Conservation (phyloP, 2,329 filamentous ascomycete genomes). For the Xylaria multiplex region DNA sequence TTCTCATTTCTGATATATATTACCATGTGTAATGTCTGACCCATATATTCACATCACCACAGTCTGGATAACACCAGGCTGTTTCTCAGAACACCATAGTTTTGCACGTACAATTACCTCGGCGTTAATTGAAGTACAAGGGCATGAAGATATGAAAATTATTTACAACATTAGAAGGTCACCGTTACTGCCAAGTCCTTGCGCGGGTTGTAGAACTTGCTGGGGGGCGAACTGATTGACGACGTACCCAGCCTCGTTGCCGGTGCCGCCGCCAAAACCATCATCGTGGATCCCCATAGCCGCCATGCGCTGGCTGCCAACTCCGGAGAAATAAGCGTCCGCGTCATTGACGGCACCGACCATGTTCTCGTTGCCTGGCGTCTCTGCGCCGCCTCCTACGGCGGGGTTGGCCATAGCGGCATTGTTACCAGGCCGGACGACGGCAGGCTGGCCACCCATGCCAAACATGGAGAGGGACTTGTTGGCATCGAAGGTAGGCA, state of each 20-base stretch:
- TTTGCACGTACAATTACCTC: background rate
- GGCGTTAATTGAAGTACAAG: background rate
- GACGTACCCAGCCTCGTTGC: slow-evolving; percentile 68
- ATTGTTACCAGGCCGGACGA: slow-evolving; percentile 55
- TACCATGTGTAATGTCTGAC: slow-evolving; percentile 8
- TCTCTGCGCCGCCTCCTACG: slow-evolving; percentile 52
- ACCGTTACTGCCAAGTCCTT: slow-evolving; percentile 71
- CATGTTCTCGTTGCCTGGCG: slow-evolving; percentile 51
- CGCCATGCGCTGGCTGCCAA: slow-evolving; percentile 79
- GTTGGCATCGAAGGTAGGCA: slow-evolving; percentile 61
- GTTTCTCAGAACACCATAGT: background rate
- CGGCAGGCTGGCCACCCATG: slow-evolving; percentile 61
- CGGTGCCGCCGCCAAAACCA: slow-evolving; percentile 66
- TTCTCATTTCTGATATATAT: slow-evolving; percentile 3
- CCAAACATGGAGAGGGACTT: slow-evolving; percentile 71
- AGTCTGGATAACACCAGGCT: background rate
- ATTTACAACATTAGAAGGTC: slow-evolving; percentile 74
- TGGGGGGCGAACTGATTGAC: slow-evolving; percentile 86
- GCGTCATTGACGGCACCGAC: slow-evolving; percentile 82
- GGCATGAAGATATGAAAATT: background rate
- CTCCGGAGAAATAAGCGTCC: slow-evolving; percentile 86
- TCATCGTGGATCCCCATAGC: slow-evolving; percentile 74
- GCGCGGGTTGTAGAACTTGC: slow-evolving; percentile 76
- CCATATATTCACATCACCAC: slow-evolving; percentile 3
- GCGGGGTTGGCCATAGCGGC: slow-evolving; percentile 45